phyloP scores from a whole-genome alignment of 31 red algal genomes.

The Endocladia muricata region DNA sequence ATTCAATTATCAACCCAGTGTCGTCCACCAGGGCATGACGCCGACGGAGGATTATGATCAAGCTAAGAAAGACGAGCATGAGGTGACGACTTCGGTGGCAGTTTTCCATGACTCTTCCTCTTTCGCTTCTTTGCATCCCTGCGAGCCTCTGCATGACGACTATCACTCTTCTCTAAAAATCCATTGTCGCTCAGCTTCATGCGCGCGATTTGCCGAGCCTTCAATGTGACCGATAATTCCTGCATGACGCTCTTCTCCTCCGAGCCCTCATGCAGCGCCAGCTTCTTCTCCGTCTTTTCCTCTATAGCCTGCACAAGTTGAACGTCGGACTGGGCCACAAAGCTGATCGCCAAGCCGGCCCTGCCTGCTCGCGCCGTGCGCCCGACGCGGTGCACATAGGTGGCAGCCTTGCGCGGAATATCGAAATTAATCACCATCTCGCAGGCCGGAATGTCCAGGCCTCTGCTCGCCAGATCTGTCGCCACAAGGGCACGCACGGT shows the following conservation, averaged over 20 bases:
- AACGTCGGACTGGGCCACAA: conserved; percentile 81
- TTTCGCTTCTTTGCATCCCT: conserved; percentile 35
- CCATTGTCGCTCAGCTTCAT: conserved; percentile 49
- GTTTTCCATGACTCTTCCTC: background rate
- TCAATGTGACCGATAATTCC: conserved; percentile 46
- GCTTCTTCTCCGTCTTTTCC: conserved; percentile 42
- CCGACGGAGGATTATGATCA: no score
- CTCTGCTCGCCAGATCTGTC: conserved; percentile 87
- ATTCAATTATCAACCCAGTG: background rate
- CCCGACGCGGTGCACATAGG: conserved; percentile 94
- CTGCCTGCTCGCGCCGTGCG: conserved; percentile 87
- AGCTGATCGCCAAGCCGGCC: conserved; percentile 60
- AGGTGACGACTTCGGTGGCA: background rate
- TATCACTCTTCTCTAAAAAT: conserved; percentile 29
- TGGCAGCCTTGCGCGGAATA: conserved; percentile 45
- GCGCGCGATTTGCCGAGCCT: conserved; percentile 58
- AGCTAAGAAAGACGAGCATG: background rate
- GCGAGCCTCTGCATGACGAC: conserved; percentile 2
- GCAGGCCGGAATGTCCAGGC: conserved; percentile 79
- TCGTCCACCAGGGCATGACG: no score
- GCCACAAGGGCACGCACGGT: conserved; percentile 66
- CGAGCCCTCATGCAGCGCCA: conserved; percentile 12
- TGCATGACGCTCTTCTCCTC: conserved; percentile 29
- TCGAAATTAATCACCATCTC: conserved; percentile 91
- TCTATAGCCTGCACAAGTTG: conserved; percentile 77